Conservation (phyloP, 306 rosid genomes). For the Betula pendula region DNA sequence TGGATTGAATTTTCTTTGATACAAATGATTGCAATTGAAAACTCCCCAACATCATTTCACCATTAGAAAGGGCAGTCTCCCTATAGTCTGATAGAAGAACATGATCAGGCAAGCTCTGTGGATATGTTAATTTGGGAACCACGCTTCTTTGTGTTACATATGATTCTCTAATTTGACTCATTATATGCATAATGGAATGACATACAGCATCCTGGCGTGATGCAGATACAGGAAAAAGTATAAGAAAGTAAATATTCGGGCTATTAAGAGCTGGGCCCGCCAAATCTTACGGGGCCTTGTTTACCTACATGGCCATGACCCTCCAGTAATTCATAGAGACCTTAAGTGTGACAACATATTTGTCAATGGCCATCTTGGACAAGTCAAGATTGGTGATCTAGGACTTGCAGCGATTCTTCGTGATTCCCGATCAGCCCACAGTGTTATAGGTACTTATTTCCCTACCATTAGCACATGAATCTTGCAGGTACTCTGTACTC, state of each 20-base stretch:
- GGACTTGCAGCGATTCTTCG: slow-evolving; percentile 83
- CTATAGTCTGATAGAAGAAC: not conserved
- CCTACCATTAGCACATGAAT: slow-evolving; percentile 8
- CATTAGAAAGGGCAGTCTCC: not conserved
- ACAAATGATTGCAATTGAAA: not conserved
- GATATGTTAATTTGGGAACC: slow-evolving; percentile 1
- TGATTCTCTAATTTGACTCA: not conserved
- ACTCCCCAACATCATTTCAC: not conserved
- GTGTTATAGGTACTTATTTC: slow-evolving; percentile 70
- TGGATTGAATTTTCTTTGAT: not conserved
- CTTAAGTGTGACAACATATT: slow-evolving; percentile 88
- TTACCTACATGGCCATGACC: slow-evolving; percentile 74
- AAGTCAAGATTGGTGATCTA: slow-evolving; percentile 87
- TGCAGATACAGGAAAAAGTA: slow-evolving; percentile 81
- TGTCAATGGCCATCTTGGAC: slow-evolving; percentile 94
- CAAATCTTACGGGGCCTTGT: slow-evolving; percentile 79
- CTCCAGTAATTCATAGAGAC: slow-evolving; percentile 89
- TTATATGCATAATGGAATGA: slow-evolving; percentile 9
- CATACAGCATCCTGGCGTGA: slow-evolving; percentile 15
- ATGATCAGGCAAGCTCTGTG: not conserved
- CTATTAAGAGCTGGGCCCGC: slow-evolving; percentile 79
- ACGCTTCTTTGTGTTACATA: slow-evolving; percentile 1
- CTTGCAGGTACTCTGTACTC: not conserved
- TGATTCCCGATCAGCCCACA: slow-evolving; percentile 72
- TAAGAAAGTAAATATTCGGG: slow-evolving; percentile 49